A percentile compares a stretch with the other conserved stretches of the same genome.
Conservation (phyloP, 169 alveolate genomes). For the Ichthyophthirius multifiliis region DNA sequence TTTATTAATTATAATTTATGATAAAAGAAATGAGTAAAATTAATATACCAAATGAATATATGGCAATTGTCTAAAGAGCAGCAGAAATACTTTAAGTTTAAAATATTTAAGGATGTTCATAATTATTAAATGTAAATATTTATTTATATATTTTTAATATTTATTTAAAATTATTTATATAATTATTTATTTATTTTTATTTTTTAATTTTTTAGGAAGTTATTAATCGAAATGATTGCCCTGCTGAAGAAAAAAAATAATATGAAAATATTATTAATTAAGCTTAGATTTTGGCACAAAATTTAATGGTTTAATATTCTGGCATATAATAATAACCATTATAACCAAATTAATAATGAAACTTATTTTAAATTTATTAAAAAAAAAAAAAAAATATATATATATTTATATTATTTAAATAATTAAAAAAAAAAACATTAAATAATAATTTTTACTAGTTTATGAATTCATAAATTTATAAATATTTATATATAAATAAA, state of each 20-base stretch:
- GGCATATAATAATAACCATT: no score
- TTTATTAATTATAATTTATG: not conserved
- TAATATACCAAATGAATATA: not conserved
- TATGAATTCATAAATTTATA: no score
- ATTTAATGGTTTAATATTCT: no score
- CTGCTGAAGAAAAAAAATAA: conserved; percentile 30
- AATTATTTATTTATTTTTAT: not conserved
- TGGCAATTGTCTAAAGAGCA: not conserved
- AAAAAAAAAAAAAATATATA: no score
- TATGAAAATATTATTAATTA: conserved; percentile 16
- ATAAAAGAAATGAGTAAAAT: not conserved
- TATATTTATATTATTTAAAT: no score
- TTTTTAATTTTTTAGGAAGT: not conserved
- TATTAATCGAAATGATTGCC: conserved; percentile 27
- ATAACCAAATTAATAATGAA: no score
- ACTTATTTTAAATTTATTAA: no score
- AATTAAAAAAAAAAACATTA: no score
- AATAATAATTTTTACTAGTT: no score
- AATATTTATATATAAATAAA: no score
- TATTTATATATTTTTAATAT: not conserved
- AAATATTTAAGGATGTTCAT: conserved; percentile 30
- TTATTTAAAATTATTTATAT: not conserved
- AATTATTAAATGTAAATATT: not conserved
- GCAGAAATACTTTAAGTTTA: conserved; percentile 23
- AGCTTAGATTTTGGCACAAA: not conserved